Evolutionary conservation across 1,284 basidiomycete genomes (phyloP).

Genomic region (Cutaneotrichosporon cutaneum): DNA sequence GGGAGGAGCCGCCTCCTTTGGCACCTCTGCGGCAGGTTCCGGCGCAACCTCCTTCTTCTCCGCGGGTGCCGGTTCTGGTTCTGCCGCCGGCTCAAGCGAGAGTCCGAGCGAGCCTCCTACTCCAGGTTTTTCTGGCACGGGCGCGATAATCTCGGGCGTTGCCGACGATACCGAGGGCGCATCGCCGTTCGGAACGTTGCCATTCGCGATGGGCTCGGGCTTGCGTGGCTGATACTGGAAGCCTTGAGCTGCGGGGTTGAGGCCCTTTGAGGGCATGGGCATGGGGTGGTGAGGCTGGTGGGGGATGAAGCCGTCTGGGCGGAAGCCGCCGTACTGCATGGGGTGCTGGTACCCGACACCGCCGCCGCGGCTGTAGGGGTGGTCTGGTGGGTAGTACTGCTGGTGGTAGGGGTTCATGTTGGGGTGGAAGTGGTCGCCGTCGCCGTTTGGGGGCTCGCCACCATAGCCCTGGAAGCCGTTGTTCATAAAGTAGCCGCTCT

Average conservation of each 20-base stretch:
- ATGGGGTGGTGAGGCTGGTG: slow-evolving; percentile 14
- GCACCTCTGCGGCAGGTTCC: neutral
- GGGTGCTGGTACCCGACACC: slow-evolving; percentile 39
- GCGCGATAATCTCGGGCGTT: slow-evolving; percentile 14
- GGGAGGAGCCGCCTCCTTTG: neutral
- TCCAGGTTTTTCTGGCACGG: slow-evolving; percentile 10
- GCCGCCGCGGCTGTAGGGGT: slow-evolving; percentile 47
- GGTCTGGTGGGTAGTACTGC: slow-evolving; percentile 38
- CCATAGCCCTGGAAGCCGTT: slow-evolving; percentile 12
- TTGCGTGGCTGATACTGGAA: slow-evolving; percentile 35
- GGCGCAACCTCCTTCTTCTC: neutral
- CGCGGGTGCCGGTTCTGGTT: neutral
- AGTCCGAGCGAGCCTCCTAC: slow-evolving; percentile 19
- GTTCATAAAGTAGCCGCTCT: slow-evolving; percentile 38
- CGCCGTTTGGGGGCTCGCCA: slow-evolving; percentile 12
- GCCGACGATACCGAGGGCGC: slow-evolving; percentile 7
- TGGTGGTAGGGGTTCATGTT: slow-evolving; percentile 20
- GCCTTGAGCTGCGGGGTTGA: slow-evolving; percentile 48
- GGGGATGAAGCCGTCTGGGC: slow-evolving; percentile 18
- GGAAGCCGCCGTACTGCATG: slow-evolving; percentile 20
- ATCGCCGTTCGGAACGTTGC: slow-evolving; percentile 8
- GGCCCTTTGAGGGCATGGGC: slow-evolving; percentile 23
- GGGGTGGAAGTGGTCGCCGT: slow-evolving; percentile 15
- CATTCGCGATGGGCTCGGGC: slow-evolving; percentile 10
- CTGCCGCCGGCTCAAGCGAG: slow-evolving; percentile 21